Evolutionary conservation across 768 basidiomycete genomes (phyloP).

Genomic region (Royoungia palumana): DNA sequence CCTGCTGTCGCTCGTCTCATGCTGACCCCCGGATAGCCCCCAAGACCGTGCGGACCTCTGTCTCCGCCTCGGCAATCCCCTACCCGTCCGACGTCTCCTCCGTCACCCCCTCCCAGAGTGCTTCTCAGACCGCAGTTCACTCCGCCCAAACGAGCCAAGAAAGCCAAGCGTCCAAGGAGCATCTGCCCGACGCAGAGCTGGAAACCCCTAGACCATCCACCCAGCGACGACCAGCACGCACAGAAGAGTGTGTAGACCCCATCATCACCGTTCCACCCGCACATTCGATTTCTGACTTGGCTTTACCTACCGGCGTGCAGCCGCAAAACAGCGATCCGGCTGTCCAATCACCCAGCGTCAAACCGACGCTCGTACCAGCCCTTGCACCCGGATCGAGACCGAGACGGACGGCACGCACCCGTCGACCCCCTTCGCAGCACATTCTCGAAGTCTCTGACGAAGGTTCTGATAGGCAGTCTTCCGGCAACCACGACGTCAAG

Average conservation of each 20-base stretch:
- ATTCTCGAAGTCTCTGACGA: conserved; percentile 27
- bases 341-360: neutral
- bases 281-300: conserved; percentile 27
- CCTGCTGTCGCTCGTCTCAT: no score
- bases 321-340: neutral
- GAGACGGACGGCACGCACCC: conserved; percentile 4
- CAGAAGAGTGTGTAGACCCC: conserved; percentile 3
- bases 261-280: conserved; percentile 24
- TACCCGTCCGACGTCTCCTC: conserved; percentile 57
- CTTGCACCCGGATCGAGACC: neutral
- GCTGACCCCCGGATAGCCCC: no score
- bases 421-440: conserved; percentile 23
- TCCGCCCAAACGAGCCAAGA: conserved; percentile 21
- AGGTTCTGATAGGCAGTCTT: conserved; percentile 2
- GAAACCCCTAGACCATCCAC: neutral
- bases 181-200: neutral
- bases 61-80: conserved; percentile 3
- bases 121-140: conserved; percentile 48
- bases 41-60: no score
- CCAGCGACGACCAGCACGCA: neutral
- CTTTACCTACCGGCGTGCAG: conserved; percentile 22
- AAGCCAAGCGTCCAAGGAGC: conserved; percentile 5
- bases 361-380: neutral
- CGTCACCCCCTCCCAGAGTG: conserved; percentile 72
- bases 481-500: neutral